These are phyloP conservation scores for Trypanosoma boissoni DNA, from an alignment of 208 protist genomes.

Conservation along the genomic window DNA sequence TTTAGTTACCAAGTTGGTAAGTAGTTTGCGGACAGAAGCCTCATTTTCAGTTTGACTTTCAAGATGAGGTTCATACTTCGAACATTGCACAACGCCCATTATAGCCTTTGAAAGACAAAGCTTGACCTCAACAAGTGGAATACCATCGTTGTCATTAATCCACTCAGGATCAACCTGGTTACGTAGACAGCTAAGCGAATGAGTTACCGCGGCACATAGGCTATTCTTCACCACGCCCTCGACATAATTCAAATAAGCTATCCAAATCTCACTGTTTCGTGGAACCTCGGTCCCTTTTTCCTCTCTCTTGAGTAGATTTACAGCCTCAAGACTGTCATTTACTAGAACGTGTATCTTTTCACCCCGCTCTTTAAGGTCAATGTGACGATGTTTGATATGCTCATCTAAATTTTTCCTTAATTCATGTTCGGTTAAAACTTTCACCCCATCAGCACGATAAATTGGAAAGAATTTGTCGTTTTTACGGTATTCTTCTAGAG, in stretches of 20 bases:
- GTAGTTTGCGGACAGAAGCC: conserved; percentile 45
- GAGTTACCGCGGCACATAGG: conserved; percentile 62
- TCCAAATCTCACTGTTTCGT: conserved; percentile 66
- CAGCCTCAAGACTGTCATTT: conserved; percentile 65
- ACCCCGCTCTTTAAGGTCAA: conserved; percentile 55
- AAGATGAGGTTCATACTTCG: conserved; percentile 78
- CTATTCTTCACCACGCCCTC: conserved; percentile 81
- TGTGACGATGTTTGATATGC: conserved; percentile 50
- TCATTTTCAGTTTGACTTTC: conserved; percentile 25
- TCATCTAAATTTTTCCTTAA: conserved; percentile 85
- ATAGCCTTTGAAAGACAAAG: conserved; percentile 71
- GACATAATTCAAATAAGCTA: conserved; percentile 90
- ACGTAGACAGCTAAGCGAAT: conserved; percentile 74
- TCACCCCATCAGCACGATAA: conserved; percentile 72
- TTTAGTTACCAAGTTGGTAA: conserved; percentile 69
- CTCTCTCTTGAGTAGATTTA: conserved; percentile 76
- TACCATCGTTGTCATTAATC: conserved; percentile 84
- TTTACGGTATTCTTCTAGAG: conserved; percentile 74
- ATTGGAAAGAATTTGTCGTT: conserved; percentile 85
- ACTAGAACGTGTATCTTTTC: conserved; percentile 81
- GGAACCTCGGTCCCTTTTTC: conserved; percentile 31
- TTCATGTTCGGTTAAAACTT: conserved; percentile 88
- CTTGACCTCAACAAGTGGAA: conserved; percentile 91
- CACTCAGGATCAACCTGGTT: conserved; percentile 90
- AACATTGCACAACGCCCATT: conserved; percentile 40